Base-by-base conservation (phyloP, 345 rosid genomes). In the Citrus glauca region DNA sequence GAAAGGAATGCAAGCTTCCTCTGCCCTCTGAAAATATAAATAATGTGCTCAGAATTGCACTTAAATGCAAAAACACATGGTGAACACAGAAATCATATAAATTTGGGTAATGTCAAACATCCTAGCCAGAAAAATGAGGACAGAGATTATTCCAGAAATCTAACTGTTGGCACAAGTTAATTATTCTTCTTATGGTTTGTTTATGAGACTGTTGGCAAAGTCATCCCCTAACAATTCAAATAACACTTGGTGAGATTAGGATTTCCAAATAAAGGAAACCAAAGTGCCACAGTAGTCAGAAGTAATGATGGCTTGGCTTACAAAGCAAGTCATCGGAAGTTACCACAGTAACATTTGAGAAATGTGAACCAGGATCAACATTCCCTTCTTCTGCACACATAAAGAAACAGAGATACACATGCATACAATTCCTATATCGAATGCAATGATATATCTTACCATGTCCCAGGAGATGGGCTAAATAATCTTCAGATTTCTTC, bases 401-500 rank as follows among this genome's bases (percentile, higher is more conserved):
- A 16, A 14, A 61, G 8, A 40, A 14, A 55, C 2, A 33, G 5
- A 60, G 10, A 56, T 56, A 28, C 48, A 56, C 42, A 53, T 72
- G 9, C n/a, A 9, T 5, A 62, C 20, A 62, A 24, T 37, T 55
- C 48, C 48, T 55, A 20, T 30, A 5, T 53, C 10, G 4, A 53
- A 56, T 30, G 9, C n/a, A 72, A 53, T 25, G 28, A 50, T 7
- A 80, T 75, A 73, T 73, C 83, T 75, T 85, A 95, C 99, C 97
- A 83, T 96, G 99, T 74, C 99, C 99, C 65, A 96, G 73, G 42
- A 96, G 91, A 84, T 94, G 99, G 68, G 99, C 94, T 75, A 96
- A 84, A 86, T 96, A 96, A 83, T 92, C 98, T 86, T 96, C 98
- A 8, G 98, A 82, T 86, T 96, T 96, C 90, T 92, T 96, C 83